Base-by-base conservation (phyloP, 2,329 filamentous ascomycete genomes). In the Stromatinia cepivora region DNA sequence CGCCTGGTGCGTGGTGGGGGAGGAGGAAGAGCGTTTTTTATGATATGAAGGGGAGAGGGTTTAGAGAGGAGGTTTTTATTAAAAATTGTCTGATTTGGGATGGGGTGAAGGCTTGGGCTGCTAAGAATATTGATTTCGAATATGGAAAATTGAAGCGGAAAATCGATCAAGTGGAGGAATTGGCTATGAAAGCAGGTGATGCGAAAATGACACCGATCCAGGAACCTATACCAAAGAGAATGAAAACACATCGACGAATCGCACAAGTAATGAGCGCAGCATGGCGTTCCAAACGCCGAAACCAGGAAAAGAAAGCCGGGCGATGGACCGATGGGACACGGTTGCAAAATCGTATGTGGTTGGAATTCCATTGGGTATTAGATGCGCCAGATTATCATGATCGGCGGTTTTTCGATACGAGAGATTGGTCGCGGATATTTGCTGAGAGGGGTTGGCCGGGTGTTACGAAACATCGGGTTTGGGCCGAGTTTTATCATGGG, bases 241-340 rank as follows among this genome's bases (percentile, higher is more conserved):
- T 13, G 63, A 71, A 69, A 71, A 59, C 34, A 69, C 73, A 46
- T n/a, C 58, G 67, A 46, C 50, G 71, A 62, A 69, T 72, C 52
- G 17, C 39, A 11, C 54, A 71, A 48, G 67, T 73, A 11, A 70
- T 72, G 66, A 72, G 66, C 31, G 72, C 73, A n/a, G 36, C 65
- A 34, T 75, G 73, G 72, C 46, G 74, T 22, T 66, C 64, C 15
- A 54, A 67, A 31, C 50, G 74, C 36, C 66, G 73, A 62, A 17
- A 10, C 6, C 71, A 73, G 58, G 75, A 76, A 71, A 73, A 71
- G 70, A 74, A 71, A n/a, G 71, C 72, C 17, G 74, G 74, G 3
- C 48, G 75, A 17, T 76, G 75, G 73, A 71, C 70, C 6, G 74
- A 75, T 65, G 73, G 72, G 15, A 75, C 71, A 0, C 46, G 66